A percentile compares a stretch with the other conserved stretches of the same genome.
Evolutionary conservation across 2,329 filamentous ascomycete genomes (phyloP).

Genomic region (Pleurostoma richardsiae): DNA sequence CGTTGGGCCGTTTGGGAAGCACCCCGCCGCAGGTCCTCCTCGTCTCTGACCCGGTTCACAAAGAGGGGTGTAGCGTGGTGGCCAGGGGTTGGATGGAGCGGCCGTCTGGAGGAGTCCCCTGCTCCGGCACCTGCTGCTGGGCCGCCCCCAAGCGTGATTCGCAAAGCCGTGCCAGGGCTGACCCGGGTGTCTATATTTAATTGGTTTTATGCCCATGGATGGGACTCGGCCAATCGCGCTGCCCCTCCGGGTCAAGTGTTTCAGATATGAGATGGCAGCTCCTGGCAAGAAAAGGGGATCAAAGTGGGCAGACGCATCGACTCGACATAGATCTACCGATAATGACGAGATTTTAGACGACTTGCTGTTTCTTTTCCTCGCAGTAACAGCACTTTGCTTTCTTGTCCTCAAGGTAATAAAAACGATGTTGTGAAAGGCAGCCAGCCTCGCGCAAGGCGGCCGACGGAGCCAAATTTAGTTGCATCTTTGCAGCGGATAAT

Average conservation of each 20-base stretch:
- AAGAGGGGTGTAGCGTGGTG: background rate
- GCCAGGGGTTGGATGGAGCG: background rate
- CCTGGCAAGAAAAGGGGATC: background rate
- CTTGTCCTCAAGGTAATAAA: no score
- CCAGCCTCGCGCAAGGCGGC: no score
- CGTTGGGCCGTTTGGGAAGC: no score
- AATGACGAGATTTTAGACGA: no score
- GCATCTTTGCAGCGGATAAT: no score
- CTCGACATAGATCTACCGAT: no score
- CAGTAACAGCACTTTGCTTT: no score
- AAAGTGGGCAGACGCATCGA: no score
- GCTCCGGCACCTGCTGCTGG: conserved; percentile 3
- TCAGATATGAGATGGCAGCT: background rate
- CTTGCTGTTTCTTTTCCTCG: no score
- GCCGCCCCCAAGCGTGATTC: conserved; percentile 5
- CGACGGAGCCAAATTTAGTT: no score
- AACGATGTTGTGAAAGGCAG: no score
- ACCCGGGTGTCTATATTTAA: conserved; percentile 13
- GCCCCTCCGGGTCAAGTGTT: background rate
- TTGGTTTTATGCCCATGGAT: conserved; percentile 5
- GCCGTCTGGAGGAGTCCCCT: background rate
- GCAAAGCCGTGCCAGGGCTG: conserved; percentile 6
- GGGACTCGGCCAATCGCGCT: background rate
- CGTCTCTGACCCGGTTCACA: conserved; percentile 4
- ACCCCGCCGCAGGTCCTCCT: background rate